Conservation (phyloP, 1,284 basidiomycete genomes). For the Ustilago cynodontis region DNA sequence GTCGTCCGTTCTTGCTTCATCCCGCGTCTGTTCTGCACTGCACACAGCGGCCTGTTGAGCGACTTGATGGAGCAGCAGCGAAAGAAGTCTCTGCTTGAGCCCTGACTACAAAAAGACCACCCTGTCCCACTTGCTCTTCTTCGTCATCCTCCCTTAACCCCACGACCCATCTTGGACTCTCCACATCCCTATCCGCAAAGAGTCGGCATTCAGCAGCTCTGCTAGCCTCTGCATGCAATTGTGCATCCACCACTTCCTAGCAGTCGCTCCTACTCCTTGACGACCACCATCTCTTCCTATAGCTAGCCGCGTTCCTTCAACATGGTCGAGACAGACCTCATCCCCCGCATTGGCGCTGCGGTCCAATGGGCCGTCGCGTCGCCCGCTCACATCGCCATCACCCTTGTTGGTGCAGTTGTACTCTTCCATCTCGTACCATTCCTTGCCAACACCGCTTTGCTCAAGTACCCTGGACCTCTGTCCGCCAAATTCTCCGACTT, state of each 20-base stretch:
- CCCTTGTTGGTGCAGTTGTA: conserved; percentile 40
- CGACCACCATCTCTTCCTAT: background rate
- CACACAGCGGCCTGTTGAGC: background rate
- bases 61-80: background rate
- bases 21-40: background rate
- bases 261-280: background rate
- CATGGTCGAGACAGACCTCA: conserved; percentile 52
- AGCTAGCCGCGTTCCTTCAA: background rate
- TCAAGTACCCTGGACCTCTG: conserved; percentile 78
- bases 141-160: background rate
- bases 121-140: background rate
- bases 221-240: background rate
- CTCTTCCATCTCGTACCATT: conserved; percentile 51
- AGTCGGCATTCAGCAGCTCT: background rate
- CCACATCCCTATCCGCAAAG: background rate
- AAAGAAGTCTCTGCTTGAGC: background rate
- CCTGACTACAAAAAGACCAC: background rate
- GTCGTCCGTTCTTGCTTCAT: no score
- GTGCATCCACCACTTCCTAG: background rate
- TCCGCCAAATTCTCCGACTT: conserved; percentile 81
- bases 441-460: conserved; percentile 39
- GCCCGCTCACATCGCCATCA: conserved; percentile 32
- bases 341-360: conserved; percentile 29
- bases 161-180: background rate
- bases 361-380: conserved; percentile 41